phyloP scores from a whole-genome alignment of 2,329 filamentous ascomycete genomes.

The Trichophyton mentagrophytes region DNA sequence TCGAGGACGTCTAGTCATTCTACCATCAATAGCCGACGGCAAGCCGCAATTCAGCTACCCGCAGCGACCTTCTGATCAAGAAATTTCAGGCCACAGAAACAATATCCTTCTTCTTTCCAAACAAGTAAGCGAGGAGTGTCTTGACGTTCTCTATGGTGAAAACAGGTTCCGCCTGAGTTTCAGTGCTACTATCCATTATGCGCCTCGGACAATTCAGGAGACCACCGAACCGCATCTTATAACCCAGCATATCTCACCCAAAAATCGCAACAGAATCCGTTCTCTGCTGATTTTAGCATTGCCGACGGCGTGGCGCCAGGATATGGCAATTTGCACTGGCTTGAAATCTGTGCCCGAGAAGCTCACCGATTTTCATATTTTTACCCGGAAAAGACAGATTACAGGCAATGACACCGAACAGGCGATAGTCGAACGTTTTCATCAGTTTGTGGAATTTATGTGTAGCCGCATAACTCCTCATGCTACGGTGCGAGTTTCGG shows the following conservation, averaged over 20 bases:
- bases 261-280: neutral
- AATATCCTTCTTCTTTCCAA: neutral
- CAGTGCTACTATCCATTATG: neutral
- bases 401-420: no score
- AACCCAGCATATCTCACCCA: neutral
- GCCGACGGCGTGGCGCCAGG: no score
- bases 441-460: no score
- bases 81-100: neutral
- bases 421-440: no score
- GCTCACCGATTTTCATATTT: no score
- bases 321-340: no score
- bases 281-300: no score
- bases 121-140: neutral
- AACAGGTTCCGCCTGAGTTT: neutral
- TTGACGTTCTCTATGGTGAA: conserved; percentile 1
- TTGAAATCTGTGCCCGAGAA: no score
- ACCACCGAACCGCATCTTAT: no score
- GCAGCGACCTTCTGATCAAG: neutral
- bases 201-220: neutral
- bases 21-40: neutral
- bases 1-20: neutral
- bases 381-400: no score
- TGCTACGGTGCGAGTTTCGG: no score
- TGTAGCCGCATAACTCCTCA: no score
- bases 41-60: neutral